Percentiles rank a stretch among this genome's conserved stretches.
These are phyloP conservation scores for Fusarium metavorans DNA, from an alignment of 2,329 filamentous ascomycete species.

Conservation along the genomic window DNA sequence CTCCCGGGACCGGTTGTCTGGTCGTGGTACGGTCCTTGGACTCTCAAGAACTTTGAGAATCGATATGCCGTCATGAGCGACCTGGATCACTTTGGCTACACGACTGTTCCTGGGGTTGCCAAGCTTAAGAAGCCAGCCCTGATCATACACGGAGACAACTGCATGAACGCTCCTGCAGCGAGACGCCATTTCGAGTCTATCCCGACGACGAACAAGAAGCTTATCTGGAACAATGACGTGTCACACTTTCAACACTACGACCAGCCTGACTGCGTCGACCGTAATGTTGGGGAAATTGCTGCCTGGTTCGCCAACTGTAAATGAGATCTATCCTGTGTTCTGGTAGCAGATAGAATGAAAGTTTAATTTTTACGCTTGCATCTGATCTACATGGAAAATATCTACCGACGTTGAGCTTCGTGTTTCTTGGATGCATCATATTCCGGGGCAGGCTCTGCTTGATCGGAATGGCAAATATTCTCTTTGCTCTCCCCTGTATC, in stretches of 20 bases:
- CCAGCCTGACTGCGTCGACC: background rate
- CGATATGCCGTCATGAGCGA: background rate
- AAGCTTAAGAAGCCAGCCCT: background rate
- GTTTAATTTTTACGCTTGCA: background rate
- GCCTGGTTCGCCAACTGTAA: background rate
- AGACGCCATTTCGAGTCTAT: background rate
- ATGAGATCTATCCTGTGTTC: background rate
- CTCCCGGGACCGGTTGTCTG: background rate
- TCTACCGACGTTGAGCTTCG: no score
- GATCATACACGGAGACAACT: background rate
- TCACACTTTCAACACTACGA: background rate
- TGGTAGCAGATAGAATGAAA: background rate
- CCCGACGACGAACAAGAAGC: background rate
- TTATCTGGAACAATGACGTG: background rate
- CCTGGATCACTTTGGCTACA: background rate
- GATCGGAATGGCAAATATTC: no score
- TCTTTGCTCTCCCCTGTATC: no score
- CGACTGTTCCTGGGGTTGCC: background rate
- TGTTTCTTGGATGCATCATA: no score
- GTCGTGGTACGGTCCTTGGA: background rate
- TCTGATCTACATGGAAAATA: background rate
- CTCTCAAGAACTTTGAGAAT: background rate
- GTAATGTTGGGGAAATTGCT: background rate
- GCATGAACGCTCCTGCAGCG: background rate
- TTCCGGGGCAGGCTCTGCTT: no score